A percentile compares a stretch with the other conserved stretches of the same genome.
Evolutionary conservation across 345 rosid species (phyloP).

Genomic region (Moricandia arvensis): DNA sequence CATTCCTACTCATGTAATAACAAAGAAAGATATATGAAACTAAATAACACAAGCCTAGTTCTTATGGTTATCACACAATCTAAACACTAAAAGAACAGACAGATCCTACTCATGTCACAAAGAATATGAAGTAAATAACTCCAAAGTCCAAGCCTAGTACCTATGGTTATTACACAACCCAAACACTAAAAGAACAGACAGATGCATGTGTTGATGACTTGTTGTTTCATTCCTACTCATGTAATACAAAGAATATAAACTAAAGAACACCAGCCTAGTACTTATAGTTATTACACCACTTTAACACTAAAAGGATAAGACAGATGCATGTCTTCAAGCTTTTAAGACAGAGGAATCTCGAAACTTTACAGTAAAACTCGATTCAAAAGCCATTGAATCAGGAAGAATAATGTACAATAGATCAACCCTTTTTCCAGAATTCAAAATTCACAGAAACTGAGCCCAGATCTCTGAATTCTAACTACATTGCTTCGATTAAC

Average conservation of each 20-base stretch:
- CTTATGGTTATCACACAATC: background rate
- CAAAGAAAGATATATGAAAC: slow-evolving; percentile 12
- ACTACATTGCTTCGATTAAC: background rate
- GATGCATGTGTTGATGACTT: background rate
- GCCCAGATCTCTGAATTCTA: background rate
- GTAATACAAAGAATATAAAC: background rate
- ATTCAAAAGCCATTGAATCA: background rate
- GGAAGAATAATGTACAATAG: background rate
- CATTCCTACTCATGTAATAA: slow-evolving; percentile 19
- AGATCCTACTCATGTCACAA: background rate
- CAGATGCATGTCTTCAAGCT: background rate
- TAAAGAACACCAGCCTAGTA: background rate
- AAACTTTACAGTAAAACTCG: background rate
- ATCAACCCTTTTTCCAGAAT: background rate
- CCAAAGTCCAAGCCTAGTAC: slow-evolving; percentile 1
- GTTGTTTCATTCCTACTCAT: slow-evolving; percentile 1
- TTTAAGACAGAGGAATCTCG: background rate
- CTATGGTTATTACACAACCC: background rate
- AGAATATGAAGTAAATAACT: background rate
- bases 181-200: background rate
- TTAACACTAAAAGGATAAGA: background rate
- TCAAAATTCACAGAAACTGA: background rate
- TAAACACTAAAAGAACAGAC: background rate
- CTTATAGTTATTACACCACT: background rate
- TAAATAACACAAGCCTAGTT: background rate